Conservation (phyloP, 495 filamentous ascomycete genomes). For the Pyrenula massariospora region DNA sequence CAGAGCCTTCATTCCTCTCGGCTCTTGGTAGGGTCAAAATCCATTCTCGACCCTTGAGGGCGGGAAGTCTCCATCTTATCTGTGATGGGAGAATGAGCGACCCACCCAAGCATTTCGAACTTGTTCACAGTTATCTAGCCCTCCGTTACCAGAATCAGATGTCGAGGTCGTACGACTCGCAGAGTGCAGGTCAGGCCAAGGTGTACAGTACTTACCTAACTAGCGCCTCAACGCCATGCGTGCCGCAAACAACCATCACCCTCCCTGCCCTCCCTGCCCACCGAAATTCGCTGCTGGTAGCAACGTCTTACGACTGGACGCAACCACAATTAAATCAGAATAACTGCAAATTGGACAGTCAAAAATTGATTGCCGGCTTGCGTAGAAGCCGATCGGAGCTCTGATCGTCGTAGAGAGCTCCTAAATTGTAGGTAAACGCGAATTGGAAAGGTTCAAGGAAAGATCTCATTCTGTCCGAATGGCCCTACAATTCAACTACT, state of each 20-base stretch:
- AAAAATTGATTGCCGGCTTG: background rate
- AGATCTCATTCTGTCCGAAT: too few species aligned
- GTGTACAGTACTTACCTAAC: too few species aligned
- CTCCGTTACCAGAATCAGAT: background rate
- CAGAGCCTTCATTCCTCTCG: background rate
- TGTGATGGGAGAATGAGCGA: background rate
- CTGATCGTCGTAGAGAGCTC: background rate
- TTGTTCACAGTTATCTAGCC: background rate
- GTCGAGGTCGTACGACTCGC: too few species aligned
- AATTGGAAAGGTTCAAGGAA: background rate
- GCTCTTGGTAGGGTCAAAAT: background rate
- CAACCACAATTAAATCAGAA: background rate
- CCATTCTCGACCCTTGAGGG: background rate
- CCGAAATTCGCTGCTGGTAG: background rate
- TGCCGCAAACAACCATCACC: background rate
- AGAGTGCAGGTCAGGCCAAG: too few species aligned
- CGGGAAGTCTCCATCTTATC: background rate
- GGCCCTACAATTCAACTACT: background rate
- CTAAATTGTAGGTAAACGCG: background rate
- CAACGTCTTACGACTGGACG: background rate
- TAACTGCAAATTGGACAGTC: background rate
- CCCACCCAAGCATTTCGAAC: background rate
- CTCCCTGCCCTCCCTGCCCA: background rate
- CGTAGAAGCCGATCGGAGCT: background rate
- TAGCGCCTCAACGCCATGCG: background rate